A percentile compares a stretch with the other conserved stretches of the same genome.
These are phyloP conservation scores for Capsicum chinense DNA, from an alignment of 257 asterid species.

Conservation along the genomic window DNA sequence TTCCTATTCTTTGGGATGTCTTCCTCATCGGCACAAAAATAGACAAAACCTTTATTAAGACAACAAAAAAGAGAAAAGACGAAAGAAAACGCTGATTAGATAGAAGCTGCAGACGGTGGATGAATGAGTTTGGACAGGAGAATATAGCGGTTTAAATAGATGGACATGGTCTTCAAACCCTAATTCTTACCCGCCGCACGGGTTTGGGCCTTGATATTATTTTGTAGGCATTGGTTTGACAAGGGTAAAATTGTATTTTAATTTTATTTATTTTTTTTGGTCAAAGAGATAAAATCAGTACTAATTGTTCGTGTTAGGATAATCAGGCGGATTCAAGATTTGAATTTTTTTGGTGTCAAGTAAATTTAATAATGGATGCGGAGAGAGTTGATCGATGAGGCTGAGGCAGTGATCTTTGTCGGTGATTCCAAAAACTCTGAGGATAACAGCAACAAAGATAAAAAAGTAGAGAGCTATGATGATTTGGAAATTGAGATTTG, in stretches of 20 bases:
- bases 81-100: neutral
- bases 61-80: neutral
- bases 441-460: no score
- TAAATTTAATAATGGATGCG: no score
- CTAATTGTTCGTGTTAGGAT: no score
- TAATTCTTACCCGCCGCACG: neutral
- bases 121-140: neutral
- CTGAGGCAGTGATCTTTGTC: no score
- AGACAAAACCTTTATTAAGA: neutral
- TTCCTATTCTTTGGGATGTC: constrained; percentile 80
- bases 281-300: neutral
- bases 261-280: no score
- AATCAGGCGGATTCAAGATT: no score
- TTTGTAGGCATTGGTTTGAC: neutral
- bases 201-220: neutral
- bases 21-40: constrained; percentile 56
- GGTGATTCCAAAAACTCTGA: no score
- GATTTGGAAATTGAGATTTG: no score
- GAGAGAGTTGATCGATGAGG: no score
- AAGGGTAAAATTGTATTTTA: neutral
- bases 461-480: no score
- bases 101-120: neutral
- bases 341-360: no score
- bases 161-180: neutral
- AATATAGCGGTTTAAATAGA: neutral